A percentile compares a stretch with the other conserved stretches of the same genome.
Evolutionary conservation across 352 stramenopile species (phyloP).

Genomic region (Phytophthora sp.): DNA sequence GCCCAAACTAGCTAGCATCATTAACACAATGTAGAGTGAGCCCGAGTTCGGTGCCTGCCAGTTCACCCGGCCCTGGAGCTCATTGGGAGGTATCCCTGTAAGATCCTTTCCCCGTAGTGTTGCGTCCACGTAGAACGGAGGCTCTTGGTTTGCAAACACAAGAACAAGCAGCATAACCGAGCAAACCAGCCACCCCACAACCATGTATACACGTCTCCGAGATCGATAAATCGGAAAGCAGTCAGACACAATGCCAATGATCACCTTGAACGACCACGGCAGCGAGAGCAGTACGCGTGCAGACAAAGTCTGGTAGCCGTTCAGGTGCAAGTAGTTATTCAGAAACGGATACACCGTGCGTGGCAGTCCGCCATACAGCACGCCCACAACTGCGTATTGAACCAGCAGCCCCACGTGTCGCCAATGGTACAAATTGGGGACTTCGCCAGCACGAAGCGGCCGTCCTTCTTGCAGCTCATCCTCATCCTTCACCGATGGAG

Average conservation of each 20-base stretch:
- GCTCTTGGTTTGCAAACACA: constrained; percentile 40
- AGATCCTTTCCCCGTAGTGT: constrained; percentile 47
- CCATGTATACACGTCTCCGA: constrained; percentile 73
- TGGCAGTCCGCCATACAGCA: constrained; percentile 65
- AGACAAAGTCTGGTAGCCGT: constrained; percentile 70
- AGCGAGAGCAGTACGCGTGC: constrained; percentile 61
- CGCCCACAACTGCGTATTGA: constrained; percentile 70
- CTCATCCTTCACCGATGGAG: constrained; percentile 13
- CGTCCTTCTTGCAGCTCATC: constrained; percentile 14
- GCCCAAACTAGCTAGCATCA: constrained; percentile 45
- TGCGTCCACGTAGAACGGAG: constrained; percentile 66
- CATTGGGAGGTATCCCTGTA: constrained; percentile 41
- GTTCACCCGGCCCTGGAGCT: constrained; percentile 35
- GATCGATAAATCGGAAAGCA: constrained; percentile 69
- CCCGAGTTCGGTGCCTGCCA: constrained; percentile 30
- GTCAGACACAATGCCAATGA: constrained; percentile 69
- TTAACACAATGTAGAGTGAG: constrained; percentile 39
- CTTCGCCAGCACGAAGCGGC: constrained; percentile 46
- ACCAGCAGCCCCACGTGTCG: constrained; percentile 64
- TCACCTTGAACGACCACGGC: constrained; percentile 71
- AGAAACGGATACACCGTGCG: constrained; percentile 76
- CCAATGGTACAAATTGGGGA: constrained; percentile 59
- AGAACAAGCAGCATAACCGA: constrained; percentile 58
- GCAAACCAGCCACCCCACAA: constrained; percentile 66
- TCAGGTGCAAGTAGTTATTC: constrained; percentile 76